These are phyloP conservation scores for Colletotrichum sp. DNA, from an alignment of 2,329 filamentous ascomycete genomes.

Conservation along the genomic window DNA sequence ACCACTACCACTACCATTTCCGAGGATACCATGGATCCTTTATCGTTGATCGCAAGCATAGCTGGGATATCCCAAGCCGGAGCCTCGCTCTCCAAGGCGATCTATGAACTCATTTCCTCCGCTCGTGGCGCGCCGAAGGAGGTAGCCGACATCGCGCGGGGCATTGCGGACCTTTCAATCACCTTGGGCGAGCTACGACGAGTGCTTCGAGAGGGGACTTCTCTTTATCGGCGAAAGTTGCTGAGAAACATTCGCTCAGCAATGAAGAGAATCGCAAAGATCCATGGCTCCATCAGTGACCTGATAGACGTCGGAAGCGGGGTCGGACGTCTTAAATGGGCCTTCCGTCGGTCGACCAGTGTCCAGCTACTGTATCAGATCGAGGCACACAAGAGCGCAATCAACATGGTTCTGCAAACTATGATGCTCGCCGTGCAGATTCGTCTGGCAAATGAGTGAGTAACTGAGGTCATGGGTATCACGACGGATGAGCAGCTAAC, in stretches of 20 bases:
- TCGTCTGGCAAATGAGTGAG: background rate
- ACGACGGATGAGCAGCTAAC: rapidly evolving
- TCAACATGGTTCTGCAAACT: background rate
- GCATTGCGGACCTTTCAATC: background rate
- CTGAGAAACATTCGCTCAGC: background rate
- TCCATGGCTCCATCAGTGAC: background rate
- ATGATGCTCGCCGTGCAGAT: background rate
- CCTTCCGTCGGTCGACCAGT: background rate
- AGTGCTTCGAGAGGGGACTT: background rate
- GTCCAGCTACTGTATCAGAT: background rate
- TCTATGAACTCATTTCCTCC: background rate
- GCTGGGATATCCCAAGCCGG: background rate
- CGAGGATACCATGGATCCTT: background rate
- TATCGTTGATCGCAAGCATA: background rate
- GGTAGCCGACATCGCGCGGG: background rate
- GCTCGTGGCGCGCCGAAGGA: background rate
- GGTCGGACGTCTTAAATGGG: background rate
- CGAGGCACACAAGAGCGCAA: background rate
- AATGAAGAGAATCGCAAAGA: background rate
- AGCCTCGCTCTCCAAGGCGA: background rate
- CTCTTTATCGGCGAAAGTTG: background rate
- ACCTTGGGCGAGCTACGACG: background rate
- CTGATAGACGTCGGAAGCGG: background rate
- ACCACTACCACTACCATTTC: no score
- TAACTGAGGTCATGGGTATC: no score